Evolutionary conservation across 306 rosid genomes (phyloP), one percentile per base, ranked within the genome.

Genomic region (Acmispon strigosus): DNA sequence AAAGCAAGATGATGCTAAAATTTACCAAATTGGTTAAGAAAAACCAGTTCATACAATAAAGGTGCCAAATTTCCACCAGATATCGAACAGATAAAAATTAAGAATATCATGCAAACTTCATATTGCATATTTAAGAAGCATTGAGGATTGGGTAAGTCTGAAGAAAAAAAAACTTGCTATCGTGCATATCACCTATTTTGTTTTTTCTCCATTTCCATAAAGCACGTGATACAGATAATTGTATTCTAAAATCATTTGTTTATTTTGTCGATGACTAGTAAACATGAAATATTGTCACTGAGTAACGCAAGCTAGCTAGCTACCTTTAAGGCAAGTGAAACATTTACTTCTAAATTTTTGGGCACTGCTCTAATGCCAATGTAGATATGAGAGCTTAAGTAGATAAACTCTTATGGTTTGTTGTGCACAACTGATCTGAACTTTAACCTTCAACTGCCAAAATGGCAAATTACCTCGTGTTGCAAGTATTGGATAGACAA

Each of bases 401-500:
- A 29, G 14, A 12, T 7, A 60, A 32, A 32, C 19, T 22, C 61
- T 24, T 15, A 36, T 51, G 34, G 29, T 75, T 32, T 43, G 15
- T 54, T 34, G 7, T 17, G 51, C 17, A 62, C 36, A 62, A 36
- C 12, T 34, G 20, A 51, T 64, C 3, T 13, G 16, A 20, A 52
- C 13, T 56, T 39, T 60, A 17, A 37, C 41, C 43, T 56, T 44
- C 36, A 58, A 73, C 39, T 9, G 49, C 54, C 19, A 74, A 68
- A 56, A 44, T 59, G 53, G 54, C 42, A 60, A 18, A 22, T 56
- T 81, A 90, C 97, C 97, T 84, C 42, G 60, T 62, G 50, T 80
- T 80, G 73, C 82, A 77, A 8, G 86, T 24, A 66, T 72, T 72
- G 15, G 88, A 84, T 60, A 86, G 80, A 80, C 74, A 81, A 69